A percentile compares a stretch with the other conserved stretches of the same genome.
These are phyloP conservation scores for Globisporangium acanthophoron DNA, from an alignment of 352 stramenopile genomes.

Conservation along the genomic window DNA sequence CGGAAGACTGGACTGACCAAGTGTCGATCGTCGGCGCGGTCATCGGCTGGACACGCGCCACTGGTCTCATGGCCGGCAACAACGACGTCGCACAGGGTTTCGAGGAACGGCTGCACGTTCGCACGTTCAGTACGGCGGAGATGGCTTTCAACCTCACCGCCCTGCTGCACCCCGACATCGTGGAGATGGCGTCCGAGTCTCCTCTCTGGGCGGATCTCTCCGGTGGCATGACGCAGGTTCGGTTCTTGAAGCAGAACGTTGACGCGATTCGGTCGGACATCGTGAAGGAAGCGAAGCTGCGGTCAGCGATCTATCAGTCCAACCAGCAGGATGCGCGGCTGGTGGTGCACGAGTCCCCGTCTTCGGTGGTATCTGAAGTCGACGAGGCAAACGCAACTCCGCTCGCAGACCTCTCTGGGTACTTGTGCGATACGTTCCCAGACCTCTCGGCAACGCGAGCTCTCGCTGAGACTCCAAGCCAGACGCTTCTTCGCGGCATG, in stretches of 20 bases:
- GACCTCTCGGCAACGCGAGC: constrained; percentile 31
- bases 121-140: constrained; percentile 83
- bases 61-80: constrained; percentile 86
- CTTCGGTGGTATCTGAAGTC: constrained; percentile 6
- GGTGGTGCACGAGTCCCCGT: constrained; percentile 7
- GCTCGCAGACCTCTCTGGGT: constrained; percentile 65
- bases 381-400: constrained; percentile 25
- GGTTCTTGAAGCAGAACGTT: constrained; percentile 65
- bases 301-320: constrained; percentile 36
- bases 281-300: constrained; percentile 51
- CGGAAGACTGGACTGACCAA: constrained; percentile 84
- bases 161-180: constrained; percentile 76
- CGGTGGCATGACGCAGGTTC: constrained; percentile 71
- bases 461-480: constrained; percentile 30
- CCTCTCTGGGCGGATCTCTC: constrained; percentile 79
- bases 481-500: constrained; percentile 59
- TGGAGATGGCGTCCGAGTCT: constrained; percentile 58
- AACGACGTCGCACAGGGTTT: constrained; percentile 80
- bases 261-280: constrained; percentile 49
- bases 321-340: constrained; percentile 36
- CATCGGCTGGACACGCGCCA: constrained; percentile 86
- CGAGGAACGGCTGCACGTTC: constrained; percentile 64
- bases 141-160: constrained; percentile 88
- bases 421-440: constrained; percentile 71
- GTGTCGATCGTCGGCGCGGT: constrained; percentile 78